Evolutionary conservation across 2,329 filamentous ascomycete species (phyloP).

Genomic region (Phoma sp.): DNA sequence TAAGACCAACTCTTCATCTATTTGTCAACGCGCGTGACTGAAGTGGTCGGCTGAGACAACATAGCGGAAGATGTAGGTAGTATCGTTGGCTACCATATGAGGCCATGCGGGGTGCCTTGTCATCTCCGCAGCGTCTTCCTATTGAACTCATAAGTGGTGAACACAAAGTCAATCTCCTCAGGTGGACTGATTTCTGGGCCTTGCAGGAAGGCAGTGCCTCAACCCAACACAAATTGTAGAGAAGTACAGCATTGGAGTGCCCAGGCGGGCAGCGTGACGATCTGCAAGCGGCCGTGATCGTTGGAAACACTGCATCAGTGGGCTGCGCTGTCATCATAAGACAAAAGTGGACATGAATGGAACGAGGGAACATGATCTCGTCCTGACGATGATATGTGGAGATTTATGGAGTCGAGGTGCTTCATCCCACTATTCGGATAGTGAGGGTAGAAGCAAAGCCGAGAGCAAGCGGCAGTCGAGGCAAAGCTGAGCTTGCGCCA

Average conservation of each 20-base stretch:
- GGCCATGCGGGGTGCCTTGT: slow-evolving; percentile 6
- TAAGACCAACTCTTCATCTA: neutral
- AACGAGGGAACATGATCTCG: neutral
- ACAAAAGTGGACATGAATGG: neutral
- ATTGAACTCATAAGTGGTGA: neutral
- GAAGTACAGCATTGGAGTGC: neutral
- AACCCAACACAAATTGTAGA: neutral
- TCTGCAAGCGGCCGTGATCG: slow-evolving; percentile 1
- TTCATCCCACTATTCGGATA: neutral
- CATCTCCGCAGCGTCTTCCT: slow-evolving; percentile 8
- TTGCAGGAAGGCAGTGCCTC: neutral
- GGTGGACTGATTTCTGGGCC: neutral
- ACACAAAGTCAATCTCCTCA: neutral
- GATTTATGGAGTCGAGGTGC: neutral
- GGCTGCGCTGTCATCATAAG: slow-evolving; percentile 5
- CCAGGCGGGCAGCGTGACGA: neutral
- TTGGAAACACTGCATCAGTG: neutral
- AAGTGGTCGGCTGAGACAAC: slow-evolving; percentile 16
- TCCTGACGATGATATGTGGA: slow-evolving; percentile 1
- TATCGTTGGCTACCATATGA: slow-evolving; percentile 2
- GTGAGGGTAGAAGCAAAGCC: slow-evolving; percentile 6
- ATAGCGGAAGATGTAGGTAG: slow-evolving; percentile 1
- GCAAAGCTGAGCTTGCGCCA: slow-evolving; percentile 1
- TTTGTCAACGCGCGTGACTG: slow-evolving; percentile 20
- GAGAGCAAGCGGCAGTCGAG: neutral